Base-by-base conservation (phyloP, 2,329 filamentous ascomycete species). In the Phialocephala subalpina region DNA sequence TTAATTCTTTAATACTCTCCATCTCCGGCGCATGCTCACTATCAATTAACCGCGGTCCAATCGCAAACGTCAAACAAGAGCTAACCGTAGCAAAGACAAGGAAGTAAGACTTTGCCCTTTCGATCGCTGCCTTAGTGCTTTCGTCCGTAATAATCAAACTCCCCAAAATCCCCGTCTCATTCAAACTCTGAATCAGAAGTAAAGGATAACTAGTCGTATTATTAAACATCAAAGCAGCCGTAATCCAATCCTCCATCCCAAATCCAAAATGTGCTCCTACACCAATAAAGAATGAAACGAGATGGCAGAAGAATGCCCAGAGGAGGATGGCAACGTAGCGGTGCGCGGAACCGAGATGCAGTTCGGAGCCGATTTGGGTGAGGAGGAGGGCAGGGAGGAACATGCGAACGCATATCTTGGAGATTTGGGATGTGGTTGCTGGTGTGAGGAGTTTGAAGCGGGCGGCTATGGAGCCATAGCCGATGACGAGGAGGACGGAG, bases 71-170 rank as follows among this genome's bases (percentile, higher is more conserved):
- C 65, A 91, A 77, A 60, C 84, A 86, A 72, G 88, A 90, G 49
- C 83, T 84, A 11, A 91, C 80, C 62, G 89, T 90, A 3, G 88
- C 84, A 69, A 88, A 90, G 65, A 91, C 84, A 3, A 91, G 77
- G 72, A 91, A 90, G 75, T 90, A 91, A 16, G 85, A 86, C 73
- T 90, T 87, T 7, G 87, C 87, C 11, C 88, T 80, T 61, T 85
- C 82, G 14, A 90, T 79, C 0, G 86, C 86, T 2, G 79, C 78
- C 1, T 77, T 70, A 1, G 78, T 80, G 75, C 69, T 84, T 79
- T 75, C 82, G 71, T 70, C 82, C 69, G 86, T 87, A 25, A 16
- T 27, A 11, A 61, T 4, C 18, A 38, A 9, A 18, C 8, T 47
- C 4, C 18, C n/a, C 6, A 53, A 25, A 8, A 47, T 36, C 2